Conservation (phyloP, 208 protist genomes). For the Leishmania lainsoni region DNA sequence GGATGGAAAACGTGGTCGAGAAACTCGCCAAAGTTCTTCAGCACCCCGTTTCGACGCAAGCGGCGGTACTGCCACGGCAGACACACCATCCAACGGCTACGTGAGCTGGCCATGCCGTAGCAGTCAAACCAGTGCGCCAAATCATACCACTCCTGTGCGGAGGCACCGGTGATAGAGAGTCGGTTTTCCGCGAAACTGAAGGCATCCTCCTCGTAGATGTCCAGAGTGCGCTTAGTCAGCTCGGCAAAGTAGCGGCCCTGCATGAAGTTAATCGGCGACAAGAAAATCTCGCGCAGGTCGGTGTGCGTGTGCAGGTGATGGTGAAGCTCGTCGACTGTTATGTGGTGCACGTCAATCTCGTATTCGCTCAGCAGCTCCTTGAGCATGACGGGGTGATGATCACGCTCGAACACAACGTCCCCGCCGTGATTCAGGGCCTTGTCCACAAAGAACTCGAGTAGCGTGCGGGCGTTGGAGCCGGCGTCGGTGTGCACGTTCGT, state of each 20-base stretch:
- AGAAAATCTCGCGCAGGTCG: slow-evolving; percentile 75
- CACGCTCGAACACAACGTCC: slow-evolving; percentile 88
- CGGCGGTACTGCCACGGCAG: slow-evolving; percentile 92
- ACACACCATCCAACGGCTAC: slow-evolving; percentile 97
- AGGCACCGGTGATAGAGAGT: slow-evolving; percentile 75
- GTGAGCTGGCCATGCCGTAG: slow-evolving; percentile 95
- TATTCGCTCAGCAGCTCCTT: slow-evolving; percentile 74
- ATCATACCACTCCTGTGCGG: slow-evolving; percentile 93
- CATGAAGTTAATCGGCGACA: slow-evolving; percentile 90
- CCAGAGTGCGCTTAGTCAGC: slow-evolving; percentile 84
- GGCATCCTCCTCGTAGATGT: slow-evolving; percentile 84
- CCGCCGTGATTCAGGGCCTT: slow-evolving; percentile 88
- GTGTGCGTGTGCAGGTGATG: slow-evolving; percentile 72
- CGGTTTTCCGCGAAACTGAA: slow-evolving; percentile 90
- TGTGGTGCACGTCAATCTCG: slow-evolving; percentile 74
- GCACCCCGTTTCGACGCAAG: slow-evolving; percentile 71
- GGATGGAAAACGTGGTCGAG: slow-evolving; percentile 97
- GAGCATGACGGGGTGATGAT: slow-evolving; percentile 82
- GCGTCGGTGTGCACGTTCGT: slow-evolving; percentile 90
- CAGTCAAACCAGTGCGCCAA: slow-evolving; percentile 96
- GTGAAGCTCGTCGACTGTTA: slow-evolving; percentile 89
- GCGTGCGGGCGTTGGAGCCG: slow-evolving; percentile 83
- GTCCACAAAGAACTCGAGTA: slow-evolving; percentile 91
- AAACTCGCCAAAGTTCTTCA: slow-evolving; percentile 95
- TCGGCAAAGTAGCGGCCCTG: slow-evolving; percentile 93